phyloP scores from a whole-genome alignment of 2,329 filamentous ascomycete species.

The Diaporthe ampelina region DNA sequence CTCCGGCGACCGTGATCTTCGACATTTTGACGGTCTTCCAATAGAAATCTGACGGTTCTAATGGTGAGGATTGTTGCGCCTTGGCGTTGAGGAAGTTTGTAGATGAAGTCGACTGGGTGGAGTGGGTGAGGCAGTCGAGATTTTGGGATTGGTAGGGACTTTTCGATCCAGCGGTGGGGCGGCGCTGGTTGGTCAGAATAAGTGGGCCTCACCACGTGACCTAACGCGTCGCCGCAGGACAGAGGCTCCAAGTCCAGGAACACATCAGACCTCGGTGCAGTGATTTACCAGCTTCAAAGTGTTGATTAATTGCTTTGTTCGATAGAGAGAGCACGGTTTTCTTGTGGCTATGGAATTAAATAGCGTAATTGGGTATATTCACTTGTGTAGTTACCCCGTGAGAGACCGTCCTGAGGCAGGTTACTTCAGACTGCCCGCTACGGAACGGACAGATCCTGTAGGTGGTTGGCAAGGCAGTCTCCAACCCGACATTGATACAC shows the following conservation, averaged over 20 bases:
- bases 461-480: neutral
- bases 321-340: neutral
- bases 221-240: neutral
- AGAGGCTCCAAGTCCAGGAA: neutral
- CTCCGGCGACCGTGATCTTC: conserved; percentile 79
- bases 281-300: neutral
- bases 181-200: neutral
- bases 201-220: neutral
- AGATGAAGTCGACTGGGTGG: conserved; percentile 41
- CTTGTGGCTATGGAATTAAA: neutral
- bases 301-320: neutral
- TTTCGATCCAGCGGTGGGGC: conserved; percentile 5
- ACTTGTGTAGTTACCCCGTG: neutral
- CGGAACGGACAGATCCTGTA: too few relatives aligned
- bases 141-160: conserved; percentile 19
- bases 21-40: conserved; percentile 93
- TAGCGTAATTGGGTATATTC: neutral
- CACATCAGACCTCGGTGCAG: neutral
- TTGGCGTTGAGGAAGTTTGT: conserved; percentile 44
- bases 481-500: neutral
- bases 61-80: conserved; percentile 75
- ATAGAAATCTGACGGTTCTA: conserved; percentile 76
- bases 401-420: neutral
- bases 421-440: neutral
- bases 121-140: neutral